Evolutionary conservation across 2,329 filamentous ascomycete genomes (phyloP).

Genomic region (Botrytis sinoallii): DNA sequence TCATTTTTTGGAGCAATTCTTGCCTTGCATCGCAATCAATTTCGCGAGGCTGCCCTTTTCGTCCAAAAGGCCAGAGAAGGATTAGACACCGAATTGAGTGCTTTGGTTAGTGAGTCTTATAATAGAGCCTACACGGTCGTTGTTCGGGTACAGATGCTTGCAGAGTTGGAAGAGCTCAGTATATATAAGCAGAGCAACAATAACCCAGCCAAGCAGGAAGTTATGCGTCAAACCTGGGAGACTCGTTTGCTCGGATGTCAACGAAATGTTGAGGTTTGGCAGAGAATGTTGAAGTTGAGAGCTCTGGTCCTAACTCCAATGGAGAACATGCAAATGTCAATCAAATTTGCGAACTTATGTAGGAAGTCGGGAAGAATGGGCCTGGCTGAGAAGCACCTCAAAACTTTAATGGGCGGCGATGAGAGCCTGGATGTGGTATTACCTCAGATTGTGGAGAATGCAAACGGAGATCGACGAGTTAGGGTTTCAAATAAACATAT

Average conservation of each 20-base stretch:
- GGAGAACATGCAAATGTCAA: constrained; percentile 99
- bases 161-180: constrained; percentile 96
- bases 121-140: constrained; percentile 97
- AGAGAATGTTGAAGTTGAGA: constrained; percentile 92
- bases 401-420: constrained; percentile 78
- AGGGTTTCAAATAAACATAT: constrained; percentile 27
- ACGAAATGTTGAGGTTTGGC: constrained; percentile 97
- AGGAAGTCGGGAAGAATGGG: constrained; percentile 94
- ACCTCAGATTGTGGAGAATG: constrained; percentile 43
- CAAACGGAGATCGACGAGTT: constrained; percentile 26
- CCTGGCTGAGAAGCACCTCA: constrained; percentile 90
- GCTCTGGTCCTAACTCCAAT: constrained; percentile 86
- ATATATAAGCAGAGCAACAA: constrained; percentile 85
- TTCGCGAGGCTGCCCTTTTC: constrained; percentile 82
- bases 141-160: constrained; percentile 97
- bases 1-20: constrained; percentile 98
- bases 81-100: constrained; percentile 91
- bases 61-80: constrained; percentile 91
- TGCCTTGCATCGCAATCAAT: constrained; percentile 91
- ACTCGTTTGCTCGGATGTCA: constrained; percentile 92
- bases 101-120: constrained; percentile 96
- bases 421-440: constrained; percentile 59
- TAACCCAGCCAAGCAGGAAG: constrained; percentile 81
- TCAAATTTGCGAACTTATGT: constrained; percentile 98
- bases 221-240: constrained; percentile 94